phyloP scores from a whole-genome alignment of 31 red algal species.

The Asparagopsis taxiformis region DNA sequence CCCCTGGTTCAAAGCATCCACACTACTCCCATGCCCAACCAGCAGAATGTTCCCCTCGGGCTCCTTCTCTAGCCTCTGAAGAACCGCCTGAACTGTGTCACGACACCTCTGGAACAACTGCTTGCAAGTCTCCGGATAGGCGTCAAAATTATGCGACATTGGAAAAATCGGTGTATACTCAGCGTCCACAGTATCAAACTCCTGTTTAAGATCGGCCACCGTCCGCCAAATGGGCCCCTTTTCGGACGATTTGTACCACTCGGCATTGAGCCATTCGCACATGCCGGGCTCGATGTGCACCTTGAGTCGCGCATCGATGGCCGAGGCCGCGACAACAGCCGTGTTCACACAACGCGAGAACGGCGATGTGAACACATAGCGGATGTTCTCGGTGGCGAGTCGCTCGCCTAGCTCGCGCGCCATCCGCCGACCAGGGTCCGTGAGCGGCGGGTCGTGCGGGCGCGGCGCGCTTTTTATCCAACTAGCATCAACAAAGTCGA shows the following conservation, averaged over 20 bases:
- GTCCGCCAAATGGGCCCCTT: slow-evolving; percentile 35
- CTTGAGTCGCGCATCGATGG: not conserved
- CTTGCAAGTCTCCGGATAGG: slow-evolving; percentile 12
- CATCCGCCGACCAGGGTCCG: slow-evolving; percentile 38
- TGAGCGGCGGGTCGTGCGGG: slow-evolving; percentile 84
- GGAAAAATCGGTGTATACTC: slow-evolving; percentile 22
- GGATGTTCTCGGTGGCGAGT: slow-evolving; percentile 40
- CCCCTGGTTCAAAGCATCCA: not conserved
- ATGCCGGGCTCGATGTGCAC: slow-evolving; percentile 46
- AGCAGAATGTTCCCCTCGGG: slow-evolving; percentile 22
- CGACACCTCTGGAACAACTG: slow-evolving; percentile 5
- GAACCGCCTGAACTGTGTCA: not conserved
- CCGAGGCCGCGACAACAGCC: slow-evolving; percentile 6
- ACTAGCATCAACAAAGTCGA: slow-evolving; percentile 72
- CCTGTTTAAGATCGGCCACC: not conserved
- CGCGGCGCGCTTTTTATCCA: slow-evolving; percentile 46
- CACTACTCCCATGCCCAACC: slow-evolving; percentile 44
- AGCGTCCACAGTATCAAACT: slow-evolving; percentile 17
- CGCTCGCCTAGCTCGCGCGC: slow-evolving; percentile 52
- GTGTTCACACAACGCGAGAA: slow-evolving; percentile 82
- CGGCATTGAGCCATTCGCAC: slow-evolving; percentile 45
- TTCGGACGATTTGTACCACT: slow-evolving; percentile 24
- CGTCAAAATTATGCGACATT: slow-evolving; percentile 35
- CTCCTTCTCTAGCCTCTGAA: not conserved
- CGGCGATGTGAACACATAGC: slow-evolving; percentile 60